Conservation (phyloP, 2,329 filamentous ascomycete species). For the Scedosporium aurantiacum region DNA sequence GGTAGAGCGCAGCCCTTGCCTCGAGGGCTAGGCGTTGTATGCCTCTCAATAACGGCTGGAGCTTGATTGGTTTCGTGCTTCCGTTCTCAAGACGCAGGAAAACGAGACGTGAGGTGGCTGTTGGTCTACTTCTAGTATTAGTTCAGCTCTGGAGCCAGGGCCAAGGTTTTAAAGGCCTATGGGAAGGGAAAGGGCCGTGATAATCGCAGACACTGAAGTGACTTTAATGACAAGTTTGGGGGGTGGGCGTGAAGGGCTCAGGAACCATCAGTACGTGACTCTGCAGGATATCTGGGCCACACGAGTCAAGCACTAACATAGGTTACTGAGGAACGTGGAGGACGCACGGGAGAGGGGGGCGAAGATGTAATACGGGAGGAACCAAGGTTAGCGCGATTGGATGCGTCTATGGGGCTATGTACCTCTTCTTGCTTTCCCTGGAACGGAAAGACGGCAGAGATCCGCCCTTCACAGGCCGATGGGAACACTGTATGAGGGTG, state of each 20-base stretch:
- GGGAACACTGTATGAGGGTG: background rate
- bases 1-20: background rate
- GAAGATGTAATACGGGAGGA: background rate
- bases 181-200: too few species aligned
- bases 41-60: background rate
- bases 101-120: background rate
- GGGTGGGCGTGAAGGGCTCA: too few species aligned
- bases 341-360: background rate
- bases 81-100: background rate
- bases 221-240: background rate
- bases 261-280: too few species aligned
- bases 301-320: background rate
- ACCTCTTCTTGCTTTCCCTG: slow-evolving; percentile 5
- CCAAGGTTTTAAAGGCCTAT: too few species aligned
- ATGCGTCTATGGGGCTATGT: background rate
- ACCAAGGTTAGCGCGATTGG: background rate
- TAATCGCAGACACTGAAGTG: background rate
- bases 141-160: background rate
- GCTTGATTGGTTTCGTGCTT: background rate
- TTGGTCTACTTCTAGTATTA: background rate
- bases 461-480: background rate
- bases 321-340: background rate
- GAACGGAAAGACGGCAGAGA: background rate
- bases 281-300: background rate
- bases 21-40: background rate